A percentile compares a stretch with the other conserved stretches of the same genome.
Evolutionary conservation across 2,329 filamentous ascomycete genomes (phyloP).

Genomic region (Fusarium piperis): DNA sequence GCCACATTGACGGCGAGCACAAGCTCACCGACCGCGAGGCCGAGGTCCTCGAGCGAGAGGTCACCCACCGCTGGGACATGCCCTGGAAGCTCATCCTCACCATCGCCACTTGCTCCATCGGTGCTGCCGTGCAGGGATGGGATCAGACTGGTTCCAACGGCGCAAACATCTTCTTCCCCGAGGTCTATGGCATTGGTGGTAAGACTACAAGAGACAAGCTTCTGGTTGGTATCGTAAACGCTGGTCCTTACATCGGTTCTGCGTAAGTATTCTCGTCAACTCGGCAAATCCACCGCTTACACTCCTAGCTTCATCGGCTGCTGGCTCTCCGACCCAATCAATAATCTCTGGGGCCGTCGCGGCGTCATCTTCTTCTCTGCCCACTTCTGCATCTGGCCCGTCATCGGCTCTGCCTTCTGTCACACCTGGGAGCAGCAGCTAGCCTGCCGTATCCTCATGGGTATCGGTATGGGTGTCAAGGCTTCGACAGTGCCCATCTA

Average conservation of each 20-base stretch:
- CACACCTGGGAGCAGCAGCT: slow-evolving; percentile 75
- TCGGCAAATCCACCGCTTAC: slow-evolving; percentile 8
- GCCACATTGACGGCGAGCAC: slow-evolving; percentile 62
- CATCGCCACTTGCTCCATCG: slow-evolving; percentile 73
- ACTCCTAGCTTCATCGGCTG: slow-evolving; percentile 58
- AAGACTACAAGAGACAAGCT: slow-evolving; percentile 47
- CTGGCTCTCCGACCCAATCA: slow-evolving; percentile 74
- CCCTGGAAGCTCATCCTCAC: slow-evolving; percentile 71
- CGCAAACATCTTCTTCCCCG: slow-evolving; percentile 69
- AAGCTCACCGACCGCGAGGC: slow-evolving; percentile 46
- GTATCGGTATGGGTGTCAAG: slow-evolving; percentile 75
- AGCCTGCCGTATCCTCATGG: slow-evolving; percentile 72
- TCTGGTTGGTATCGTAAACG: slow-evolving; percentile 74
- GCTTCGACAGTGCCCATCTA: slow-evolving; percentile 76
- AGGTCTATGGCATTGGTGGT: slow-evolving; percentile 52
- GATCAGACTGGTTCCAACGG: slow-evolving; percentile 71
- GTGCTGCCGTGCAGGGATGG: slow-evolving; percentile 74
- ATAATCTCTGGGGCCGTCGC: slow-evolving; percentile 56
- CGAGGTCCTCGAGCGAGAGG: slow-evolving; percentile 66
- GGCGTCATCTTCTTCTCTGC: slow-evolving; percentile 76
- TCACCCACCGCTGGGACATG: slow-evolving; percentile 72
- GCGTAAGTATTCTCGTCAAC: slow-evolving; percentile 45
- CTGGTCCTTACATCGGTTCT: slow-evolving; percentile 60
- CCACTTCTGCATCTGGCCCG: slow-evolving; percentile 72
- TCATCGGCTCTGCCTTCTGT: slow-evolving; percentile 71